phyloP scores from a whole-genome alignment of 805 yeast genomes.

The Lipomyces sp. region DNA sequence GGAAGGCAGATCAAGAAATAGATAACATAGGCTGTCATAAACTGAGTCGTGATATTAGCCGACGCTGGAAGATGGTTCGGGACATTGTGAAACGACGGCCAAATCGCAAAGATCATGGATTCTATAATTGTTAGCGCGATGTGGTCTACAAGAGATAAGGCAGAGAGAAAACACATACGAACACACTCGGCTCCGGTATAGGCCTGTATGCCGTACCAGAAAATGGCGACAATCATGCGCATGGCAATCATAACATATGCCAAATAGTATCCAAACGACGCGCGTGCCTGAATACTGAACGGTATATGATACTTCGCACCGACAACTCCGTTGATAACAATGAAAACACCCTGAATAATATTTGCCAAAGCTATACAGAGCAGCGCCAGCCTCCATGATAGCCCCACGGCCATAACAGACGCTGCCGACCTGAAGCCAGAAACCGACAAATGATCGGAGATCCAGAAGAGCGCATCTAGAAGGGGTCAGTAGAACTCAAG shows the following conservation, averaged over 20 bases:
- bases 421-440: constrained; percentile 53
- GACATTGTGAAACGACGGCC: constrained; percentile 52
- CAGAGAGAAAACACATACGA: constrained; percentile 63
- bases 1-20: constrained; percentile 85
- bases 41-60: constrained; percentile 49
- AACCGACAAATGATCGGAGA: constrained; percentile 44
- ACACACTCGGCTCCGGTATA: constrained; percentile 86
- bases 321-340: constrained; percentile 53
- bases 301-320: constrained; percentile 58
- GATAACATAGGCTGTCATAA: constrained; percentile 74
- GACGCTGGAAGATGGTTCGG: constrained; percentile 48
- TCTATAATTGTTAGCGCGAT: constrained; percentile 33
- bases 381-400: constrained; percentile 53
- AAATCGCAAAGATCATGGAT: constrained; percentile 74
- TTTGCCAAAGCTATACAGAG: constrained; percentile 52
- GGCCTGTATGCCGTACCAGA: constrained; percentile 89
- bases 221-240: constrained; percentile 83
- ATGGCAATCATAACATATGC: constrained; percentile 77
- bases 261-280: constrained; percentile 86
- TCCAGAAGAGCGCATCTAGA: constrained; percentile 42
- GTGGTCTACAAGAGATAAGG: background rate
- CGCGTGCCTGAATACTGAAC: constrained; percentile 76
- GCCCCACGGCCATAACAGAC: constrained; percentile 52
- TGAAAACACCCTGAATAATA: constrained; percentile 49
- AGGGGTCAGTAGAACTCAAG: background rate